Evolutionary conservation across 2,329 filamentous ascomycete genomes (phyloP).

Genomic region (Ilyonectria sp.): DNA sequence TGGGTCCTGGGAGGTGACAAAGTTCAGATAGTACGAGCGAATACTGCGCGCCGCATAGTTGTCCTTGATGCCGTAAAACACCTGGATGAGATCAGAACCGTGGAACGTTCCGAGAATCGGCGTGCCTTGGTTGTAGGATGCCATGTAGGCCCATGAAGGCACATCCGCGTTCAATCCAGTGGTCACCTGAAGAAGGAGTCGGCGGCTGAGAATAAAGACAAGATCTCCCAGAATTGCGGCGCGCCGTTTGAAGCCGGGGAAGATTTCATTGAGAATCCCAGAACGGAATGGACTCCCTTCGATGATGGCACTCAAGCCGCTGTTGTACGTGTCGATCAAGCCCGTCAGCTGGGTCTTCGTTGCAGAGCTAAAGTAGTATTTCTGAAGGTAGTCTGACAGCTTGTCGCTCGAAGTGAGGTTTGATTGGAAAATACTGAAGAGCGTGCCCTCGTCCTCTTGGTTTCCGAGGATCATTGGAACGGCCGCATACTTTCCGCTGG

Average conservation of each 20-base stretch:
- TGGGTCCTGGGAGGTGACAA: constrained; percentile 48
- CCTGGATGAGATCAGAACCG: constrained; percentile 68
- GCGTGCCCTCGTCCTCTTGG: constrained; percentile 77
- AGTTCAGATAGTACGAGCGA: constrained; percentile 71
- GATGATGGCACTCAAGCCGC: constrained; percentile 62
- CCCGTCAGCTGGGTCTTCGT: constrained; percentile 57
- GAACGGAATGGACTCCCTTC: constrained; percentile 75
- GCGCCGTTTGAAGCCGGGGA: constrained; percentile 76
- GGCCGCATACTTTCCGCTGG: constrained; percentile 64
- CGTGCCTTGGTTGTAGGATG: constrained; percentile 71
- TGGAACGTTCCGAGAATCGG: constrained; percentile 77
- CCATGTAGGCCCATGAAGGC: constrained; percentile 73
- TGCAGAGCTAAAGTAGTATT: constrained; percentile 64
- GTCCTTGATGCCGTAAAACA: constrained; percentile 66
- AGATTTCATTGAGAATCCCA: constrained; percentile 70
- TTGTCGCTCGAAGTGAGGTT: constrained; percentile 71
- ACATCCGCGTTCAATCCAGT: constrained; percentile 59
- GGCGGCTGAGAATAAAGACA: constrained; percentile 62
- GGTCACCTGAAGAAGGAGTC: constrained; percentile 62
- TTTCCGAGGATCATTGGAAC: constrained; percentile 76
- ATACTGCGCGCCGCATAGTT: constrained; percentile 64
- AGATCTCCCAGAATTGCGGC: constrained; percentile 76
- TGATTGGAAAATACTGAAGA: constrained; percentile 72
- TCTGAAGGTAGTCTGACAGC: constrained; percentile 67
- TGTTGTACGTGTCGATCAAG: constrained; percentile 69